A percentile compares a stretch with the other conserved stretches of the same genome.
These are phyloP conservation scores for Hypericum perforatum DNA, from an alignment of 345 rosid genomes.

Conservation along the genomic window DNA sequence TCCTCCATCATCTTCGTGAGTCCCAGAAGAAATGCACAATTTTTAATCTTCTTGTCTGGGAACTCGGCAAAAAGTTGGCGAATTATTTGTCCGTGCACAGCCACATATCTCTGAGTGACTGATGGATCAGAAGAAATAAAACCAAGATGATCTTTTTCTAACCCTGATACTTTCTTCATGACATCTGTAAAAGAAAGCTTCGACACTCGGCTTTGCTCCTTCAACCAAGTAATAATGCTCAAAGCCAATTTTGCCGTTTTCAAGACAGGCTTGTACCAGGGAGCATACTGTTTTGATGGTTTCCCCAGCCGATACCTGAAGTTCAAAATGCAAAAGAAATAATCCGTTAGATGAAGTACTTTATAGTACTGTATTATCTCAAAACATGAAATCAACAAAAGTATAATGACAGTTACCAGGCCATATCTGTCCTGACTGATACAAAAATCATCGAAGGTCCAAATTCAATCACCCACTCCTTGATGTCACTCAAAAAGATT, in stretches of 20 bases:
- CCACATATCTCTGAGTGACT: constrained; percentile 59
- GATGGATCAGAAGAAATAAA: constrained; percentile 51
- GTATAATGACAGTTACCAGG: constrained; percentile 43
- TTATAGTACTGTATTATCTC: no score
- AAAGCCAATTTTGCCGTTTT: constrained; percentile 63
- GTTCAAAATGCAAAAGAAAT: constrained; percentile 7
- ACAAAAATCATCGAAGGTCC: constrained; percentile 50
- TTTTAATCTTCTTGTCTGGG: constrained; percentile 39
- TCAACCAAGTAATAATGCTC: constrained; percentile 50
- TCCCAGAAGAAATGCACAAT: constrained; percentile 46
- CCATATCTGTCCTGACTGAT: constrained; percentile 64
- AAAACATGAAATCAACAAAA: neutral
- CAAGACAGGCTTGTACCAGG: constrained; percentile 61
- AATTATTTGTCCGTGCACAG: constrained; percentile 75
- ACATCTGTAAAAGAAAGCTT: constrained; percentile 55
- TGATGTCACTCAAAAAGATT: constrained; percentile 54
- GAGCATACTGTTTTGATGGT: constrained; percentile 72
- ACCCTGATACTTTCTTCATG: constrained; percentile 39
- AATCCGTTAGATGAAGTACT: no score
- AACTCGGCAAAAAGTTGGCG: constrained; percentile 57
- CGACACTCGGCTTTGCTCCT: constrained; percentile 44
- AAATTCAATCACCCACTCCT: constrained; percentile 86
- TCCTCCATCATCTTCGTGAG: constrained; percentile 62
- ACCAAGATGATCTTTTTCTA: constrained; percentile 36
- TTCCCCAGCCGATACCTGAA: constrained; percentile 83